phyloP scores from a whole-genome alignment of 805 yeast genomes.

The Saturnispora serradocipensis region DNA sequence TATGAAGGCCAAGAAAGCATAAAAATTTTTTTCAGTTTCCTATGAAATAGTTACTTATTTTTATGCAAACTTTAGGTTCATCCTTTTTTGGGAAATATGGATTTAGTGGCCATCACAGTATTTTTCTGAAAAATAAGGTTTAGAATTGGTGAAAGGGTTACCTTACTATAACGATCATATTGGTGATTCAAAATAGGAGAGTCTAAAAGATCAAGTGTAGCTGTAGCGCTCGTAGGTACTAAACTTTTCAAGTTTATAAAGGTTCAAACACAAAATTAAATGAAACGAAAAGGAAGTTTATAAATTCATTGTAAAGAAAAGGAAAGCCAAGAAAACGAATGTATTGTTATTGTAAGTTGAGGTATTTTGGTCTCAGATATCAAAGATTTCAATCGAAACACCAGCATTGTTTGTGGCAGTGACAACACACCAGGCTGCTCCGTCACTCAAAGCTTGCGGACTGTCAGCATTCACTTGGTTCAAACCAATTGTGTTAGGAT shows the following conservation, averaged over 20 bases:
- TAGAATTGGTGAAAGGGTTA: background rate
- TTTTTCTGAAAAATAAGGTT: background rate
- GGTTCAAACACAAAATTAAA: background rate
- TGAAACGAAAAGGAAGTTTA: background rate
- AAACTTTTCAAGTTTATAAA: background rate
- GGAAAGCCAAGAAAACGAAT: background rate
- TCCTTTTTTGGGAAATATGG: background rate
- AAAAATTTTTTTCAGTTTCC: background rate
- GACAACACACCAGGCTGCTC: conserved; percentile 76
- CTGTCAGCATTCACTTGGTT: conserved; percentile 41
- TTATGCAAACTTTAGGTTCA: background rate
- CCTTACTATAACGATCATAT: too few relatives aligned
- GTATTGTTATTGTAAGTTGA: background rate
- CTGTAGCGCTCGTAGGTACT: background rate
- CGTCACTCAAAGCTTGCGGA: conserved; percentile 28
- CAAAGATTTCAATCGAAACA: conserved; percentile 70
- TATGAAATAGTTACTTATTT: background rate
- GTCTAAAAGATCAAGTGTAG: too few relatives aligned
- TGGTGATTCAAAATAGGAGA: too few relatives aligned
- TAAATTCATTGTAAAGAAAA: background rate
- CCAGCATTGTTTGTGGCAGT: conserved; percentile 57
- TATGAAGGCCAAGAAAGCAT: background rate
- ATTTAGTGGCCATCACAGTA: background rate
- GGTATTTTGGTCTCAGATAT: conserved; percentile 11
- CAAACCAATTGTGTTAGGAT: conserved; percentile 54